Evolutionary conservation across 1,139 yeast species (phyloP), one percentile per base, ranked within the genome.

Genomic region (Magnusiomyces suaveolens): DNA sequence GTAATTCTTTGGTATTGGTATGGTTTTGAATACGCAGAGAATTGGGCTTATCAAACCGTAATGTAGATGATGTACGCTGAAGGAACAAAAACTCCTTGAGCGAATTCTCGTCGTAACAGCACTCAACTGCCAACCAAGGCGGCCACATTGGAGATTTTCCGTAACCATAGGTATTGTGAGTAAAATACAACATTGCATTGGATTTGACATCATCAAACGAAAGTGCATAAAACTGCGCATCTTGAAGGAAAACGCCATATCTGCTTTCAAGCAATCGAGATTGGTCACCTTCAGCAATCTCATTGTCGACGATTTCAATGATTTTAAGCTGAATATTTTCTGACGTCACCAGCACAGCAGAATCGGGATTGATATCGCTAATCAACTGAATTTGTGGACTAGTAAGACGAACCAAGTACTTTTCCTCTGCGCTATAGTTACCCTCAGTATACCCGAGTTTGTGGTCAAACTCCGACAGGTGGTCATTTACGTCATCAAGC

Each of bases 301-400:
- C 66, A 32, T 71, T 67, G 55, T 77, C 80, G 60, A 80, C 80
- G 1, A 85, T 75, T 16, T 81, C 73, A 21, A 87, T 68, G 8
- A 83, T 77, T 59, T 87, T 79, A 61, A 84, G 64, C 61, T 87
- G 92, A 57, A 92, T 77, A 60, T 81, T 84, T 57, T 83, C 83
- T 0, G 95, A 79, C 1, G 88, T 78, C 10, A 88, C 72, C 54
- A 88, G 68, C n/a, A 88, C 77, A 54, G 87, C 81, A 1, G 84
- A 76, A 51, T 80, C 79, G 0, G 82, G 80, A 50, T 80, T 79
- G 53, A 79, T 79, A 39, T 83, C 83, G 52, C 87, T 78, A 57
- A 84, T 83, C 24, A 90, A 68, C 65, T 90, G 95, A 52, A 92
- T 80, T 66, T 92, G 97, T 0, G 98, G 97, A 1, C 90, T 79